Evolutionary conservation across 768 basidiomycete genomes (phyloP).

Genomic region (Panaeolus cyanescens): DNA sequence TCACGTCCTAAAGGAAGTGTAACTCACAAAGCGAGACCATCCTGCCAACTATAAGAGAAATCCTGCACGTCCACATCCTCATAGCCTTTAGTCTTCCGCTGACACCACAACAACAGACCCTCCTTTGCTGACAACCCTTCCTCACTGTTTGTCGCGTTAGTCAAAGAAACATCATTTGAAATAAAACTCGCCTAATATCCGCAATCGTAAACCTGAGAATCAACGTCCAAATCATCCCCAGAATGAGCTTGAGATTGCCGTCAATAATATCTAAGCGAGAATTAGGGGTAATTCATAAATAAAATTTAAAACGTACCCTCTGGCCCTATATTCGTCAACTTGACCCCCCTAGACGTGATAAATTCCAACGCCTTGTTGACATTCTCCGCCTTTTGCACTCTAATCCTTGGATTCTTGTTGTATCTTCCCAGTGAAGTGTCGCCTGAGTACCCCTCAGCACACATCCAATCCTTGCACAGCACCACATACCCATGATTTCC

Average conservation of each 20-base stretch:
- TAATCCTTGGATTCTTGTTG: constrained; percentile 86
- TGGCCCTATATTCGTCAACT: constrained; percentile 96
- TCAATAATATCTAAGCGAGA: constrained; percentile 85
- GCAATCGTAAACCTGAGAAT: constrained; percentile 98
- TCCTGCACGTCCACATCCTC: constrained; percentile 92
- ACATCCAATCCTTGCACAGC: not conserved
- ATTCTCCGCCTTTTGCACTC: constrained; percentile 98
- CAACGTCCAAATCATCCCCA: constrained; percentile 99
- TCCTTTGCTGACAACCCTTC: constrained; percentile 99
- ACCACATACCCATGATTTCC: constrained; percentile 90
- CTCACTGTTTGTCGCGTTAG: constrained; percentile 54
- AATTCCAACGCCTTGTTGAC: constrained; percentile 96
- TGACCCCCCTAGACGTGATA: constrained; percentile 91
- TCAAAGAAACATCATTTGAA: not conserved
- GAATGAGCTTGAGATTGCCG: constrained; percentile 95
- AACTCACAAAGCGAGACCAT: constrained; percentile 91
- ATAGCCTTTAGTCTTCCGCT: constrained; percentile 92
- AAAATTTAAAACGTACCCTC: constrained; percentile 59
- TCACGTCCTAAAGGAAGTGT: constrained; percentile 9
- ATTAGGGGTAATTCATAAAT: constrained; percentile 1
- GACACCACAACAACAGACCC: constrained; percentile 96
- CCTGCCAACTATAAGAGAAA: constrained; percentile 91
- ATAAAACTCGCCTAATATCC: constrained; percentile 80
- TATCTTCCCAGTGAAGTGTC: constrained; percentile 94
- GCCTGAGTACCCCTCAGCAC: constrained; percentile 42